Base-by-base conservation (phyloP, 2,329 filamentous ascomycete genomes). In the Cryphonectria nitschkei region DNA sequence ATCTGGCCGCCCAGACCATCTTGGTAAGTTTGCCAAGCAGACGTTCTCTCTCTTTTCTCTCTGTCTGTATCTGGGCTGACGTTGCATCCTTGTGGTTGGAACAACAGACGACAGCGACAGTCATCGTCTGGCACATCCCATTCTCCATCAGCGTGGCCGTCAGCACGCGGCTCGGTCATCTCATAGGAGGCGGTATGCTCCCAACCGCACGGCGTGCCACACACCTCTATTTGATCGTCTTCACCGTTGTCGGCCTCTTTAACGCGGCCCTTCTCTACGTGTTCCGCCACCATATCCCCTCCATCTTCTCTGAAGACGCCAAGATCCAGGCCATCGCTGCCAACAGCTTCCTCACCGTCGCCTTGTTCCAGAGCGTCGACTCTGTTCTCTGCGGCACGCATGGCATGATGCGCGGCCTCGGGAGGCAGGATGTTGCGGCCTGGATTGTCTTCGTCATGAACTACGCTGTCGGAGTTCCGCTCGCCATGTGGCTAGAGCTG, bases 111-210 rank as follows among this genome's bases (percentile, higher is more conserved):
- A 83, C 82, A 0, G 78, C 81, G 0, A 81, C 81, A 2, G 77
- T 82, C 29, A 77, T 83, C 1, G 78, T 80, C 61, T 84, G 82
- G 81, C 82, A 83, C 66, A 79, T 83, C 9, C 82, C 82, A 0
- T 84, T 84, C 72, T 82, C 81, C 1, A 75, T 83, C 39, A 80
- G 80, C 54, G 80, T 84, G 16, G 82, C 81, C 32, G 77, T 82
- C 29, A 82, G 79, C 68, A 84, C 81, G 5, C 80, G 82, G 5
- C 77, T 84, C 26, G 82, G 82, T 1, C 80, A 83, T 70, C 78
- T 83, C 32, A 80, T 83, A 29, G 82, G 82, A 5, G 81, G 79
- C 1, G 80, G 79, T 0, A 74, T 75, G 8, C 74, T 82, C 1
- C 43, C 72, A 1, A 74, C 75, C 4, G 80, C 81, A 11, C 78